phyloP scores from a whole-genome alignment of 495 filamentous ascomycete genomes.

The Oidiodendron maius region DNA sequence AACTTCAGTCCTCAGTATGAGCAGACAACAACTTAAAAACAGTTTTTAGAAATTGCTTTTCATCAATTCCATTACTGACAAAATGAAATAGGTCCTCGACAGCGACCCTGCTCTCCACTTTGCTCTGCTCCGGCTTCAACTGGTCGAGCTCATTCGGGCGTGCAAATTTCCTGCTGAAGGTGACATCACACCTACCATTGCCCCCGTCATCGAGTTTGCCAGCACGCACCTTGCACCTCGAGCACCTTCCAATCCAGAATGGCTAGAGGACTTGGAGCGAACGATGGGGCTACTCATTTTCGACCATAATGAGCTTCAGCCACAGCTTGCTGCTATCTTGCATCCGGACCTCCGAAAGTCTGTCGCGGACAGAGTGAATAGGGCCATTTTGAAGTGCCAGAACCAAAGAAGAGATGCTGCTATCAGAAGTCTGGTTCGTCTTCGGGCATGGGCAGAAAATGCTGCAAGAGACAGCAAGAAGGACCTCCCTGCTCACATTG shows the following conservation, averaged over 20 bases:
- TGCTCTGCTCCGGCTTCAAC: constrained; percentile 79
- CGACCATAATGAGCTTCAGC: constrained; percentile 66
- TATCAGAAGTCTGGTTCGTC: constrained; percentile 68
- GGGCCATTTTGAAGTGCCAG: constrained; percentile 71
- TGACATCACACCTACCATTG: constrained; percentile 75
- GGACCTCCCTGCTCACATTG: constrained; percentile 65
- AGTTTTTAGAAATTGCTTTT: not conserved
- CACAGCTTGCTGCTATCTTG: constrained; percentile 68
- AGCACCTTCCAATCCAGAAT: constrained; percentile 73
- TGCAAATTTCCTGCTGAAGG: constrained; percentile 57
- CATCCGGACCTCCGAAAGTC: constrained; percentile 74
- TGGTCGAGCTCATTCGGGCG: constrained; percentile 85
- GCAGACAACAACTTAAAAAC: constrained; percentile 32
- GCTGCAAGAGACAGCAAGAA: constrained; percentile 67
- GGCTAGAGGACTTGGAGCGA: constrained; percentile 81
- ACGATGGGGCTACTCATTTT: constrained; percentile 93
- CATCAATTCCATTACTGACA: constrained; percentile 21
- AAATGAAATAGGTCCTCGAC: constrained; percentile 69
- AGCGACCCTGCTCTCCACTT: constrained; percentile 82
- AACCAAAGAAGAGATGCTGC: constrained; percentile 70
- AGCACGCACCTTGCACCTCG: constrained; percentile 79
- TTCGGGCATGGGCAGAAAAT: constrained; percentile 81
- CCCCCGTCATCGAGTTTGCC: constrained; percentile 79
- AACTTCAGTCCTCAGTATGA: constrained; percentile 97
- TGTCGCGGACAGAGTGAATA: constrained; percentile 79